Conservation (phyloP, 202 grass and related monocot genomes). For the Setaria viridis region DNA sequence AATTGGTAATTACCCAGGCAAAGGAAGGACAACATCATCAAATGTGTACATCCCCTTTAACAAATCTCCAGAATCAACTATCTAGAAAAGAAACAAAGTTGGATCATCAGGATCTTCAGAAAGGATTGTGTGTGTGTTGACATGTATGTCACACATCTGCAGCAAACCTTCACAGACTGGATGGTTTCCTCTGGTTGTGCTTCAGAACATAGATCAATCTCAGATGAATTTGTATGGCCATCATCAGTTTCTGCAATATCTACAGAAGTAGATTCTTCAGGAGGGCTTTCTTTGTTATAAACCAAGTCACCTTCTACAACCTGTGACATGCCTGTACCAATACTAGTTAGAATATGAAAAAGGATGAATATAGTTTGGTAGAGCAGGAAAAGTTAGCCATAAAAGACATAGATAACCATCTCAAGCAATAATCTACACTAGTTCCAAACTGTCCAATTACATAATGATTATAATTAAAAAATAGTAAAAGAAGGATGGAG, state of each 20-base stretch:
- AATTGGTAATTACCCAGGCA: constrained; percentile 78
- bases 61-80: constrained; percentile 80
- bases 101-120: constrained; percentile 7
- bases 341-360: constrained; percentile 45
- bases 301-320: constrained; percentile 89
- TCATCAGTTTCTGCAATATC: constrained; percentile 58
- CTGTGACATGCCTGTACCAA: constrained; percentile 75
- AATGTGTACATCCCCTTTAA: constrained; percentile 74
- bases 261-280: constrained; percentile 51
- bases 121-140: not conserved
- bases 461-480: constrained; percentile 26
- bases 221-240: constrained; percentile 56
- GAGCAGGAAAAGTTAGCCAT: constrained; percentile 2
- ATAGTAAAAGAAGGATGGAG: constrained; percentile 43
- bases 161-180: constrained; percentile 77
- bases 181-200: constrained; percentile 76
- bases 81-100: constrained; percentile 47
- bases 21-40: constrained; percentile 93
- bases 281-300: constrained; percentile 74
- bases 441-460: constrained; percentile 14
- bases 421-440: constrained; percentile 26
- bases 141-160: constrained; percentile 16
- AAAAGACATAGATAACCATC: not conserved
- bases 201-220: constrained; percentile 69
- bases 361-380: not conserved